Conservation (phyloP, 2,329 filamentous ascomycete species). For the Salinomyces thailandicus region DNA sequence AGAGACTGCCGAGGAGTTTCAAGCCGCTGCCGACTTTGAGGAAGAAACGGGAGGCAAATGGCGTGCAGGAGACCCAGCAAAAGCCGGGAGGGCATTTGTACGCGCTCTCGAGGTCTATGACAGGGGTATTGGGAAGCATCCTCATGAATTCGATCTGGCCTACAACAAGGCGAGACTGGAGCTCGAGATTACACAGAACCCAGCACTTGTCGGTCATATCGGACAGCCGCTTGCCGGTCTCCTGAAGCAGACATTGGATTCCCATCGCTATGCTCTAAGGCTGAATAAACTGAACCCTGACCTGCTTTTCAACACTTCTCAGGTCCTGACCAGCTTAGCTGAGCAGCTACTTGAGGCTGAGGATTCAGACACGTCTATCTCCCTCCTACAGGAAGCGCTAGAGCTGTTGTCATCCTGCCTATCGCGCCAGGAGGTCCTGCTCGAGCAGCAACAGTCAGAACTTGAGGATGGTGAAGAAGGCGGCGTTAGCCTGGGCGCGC, state of each 20-base stretch:
- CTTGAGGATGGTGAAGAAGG: constrained; percentile 24
- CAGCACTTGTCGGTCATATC: constrained; percentile 50
- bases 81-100: constrained; percentile 51
- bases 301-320: constrained; percentile 60
- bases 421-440: constrained; percentile 35
- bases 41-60: constrained; percentile 67
- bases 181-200: constrained; percentile 59
- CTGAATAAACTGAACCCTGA: constrained; percentile 56
- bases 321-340: constrained; percentile 56
- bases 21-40: constrained; percentile 56
- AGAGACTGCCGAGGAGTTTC: constrained; percentile 56
- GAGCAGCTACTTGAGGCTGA: constrained; percentile 44
- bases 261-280: constrained; percentile 51
- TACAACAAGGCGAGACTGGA: constrained; percentile 68
- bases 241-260: constrained; percentile 50
- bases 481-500: constrained; percentile 16
- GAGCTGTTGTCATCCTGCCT: constrained; percentile 47
- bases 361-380: constrained; percentile 33
- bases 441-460: constrained; percentile 30
- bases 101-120: constrained; percentile 58
- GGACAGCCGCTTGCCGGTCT: constrained; percentile 43
- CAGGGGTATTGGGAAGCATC: constrained; percentile 50
- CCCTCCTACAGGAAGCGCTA: constrained; percentile 49
- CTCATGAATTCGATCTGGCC: constrained; percentile 56
- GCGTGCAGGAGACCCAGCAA: constrained; percentile 58